A percentile compares a stretch with the other conserved stretches of the same genome.
Conservation (phyloP, 2,329 filamentous ascomycete species). For the Sporothrix mexicana region DNA sequence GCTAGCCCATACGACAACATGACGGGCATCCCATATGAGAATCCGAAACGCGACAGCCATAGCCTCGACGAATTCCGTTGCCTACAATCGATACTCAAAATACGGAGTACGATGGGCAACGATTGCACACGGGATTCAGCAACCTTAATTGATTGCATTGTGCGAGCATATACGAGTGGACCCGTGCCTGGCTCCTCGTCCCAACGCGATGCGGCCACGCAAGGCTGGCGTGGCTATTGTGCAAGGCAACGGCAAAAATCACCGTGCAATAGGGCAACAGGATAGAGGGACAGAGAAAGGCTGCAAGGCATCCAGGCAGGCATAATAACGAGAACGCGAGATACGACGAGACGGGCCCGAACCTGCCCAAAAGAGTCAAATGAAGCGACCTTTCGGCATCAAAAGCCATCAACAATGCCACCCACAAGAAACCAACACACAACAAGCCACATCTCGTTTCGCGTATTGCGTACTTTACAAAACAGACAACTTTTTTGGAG, state of each 20-base stretch:
- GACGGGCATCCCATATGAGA: not conserved
- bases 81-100: not conserved
- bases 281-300: not conserved
- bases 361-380: slow-evolving; percentile 4
- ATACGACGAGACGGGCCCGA: not conserved
- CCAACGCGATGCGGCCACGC: slow-evolving; percentile 10
- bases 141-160: not conserved
- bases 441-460: not conserved
- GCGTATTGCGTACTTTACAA: slow-evolving; percentile 22
- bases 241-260: slow-evolving; percentile 4
- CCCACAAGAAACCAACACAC: too few species aligned
- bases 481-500: not conserved
- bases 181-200: not conserved
- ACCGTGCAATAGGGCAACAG: not conserved
- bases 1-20: not conserved
- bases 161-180: slow-evolving; percentile 7
- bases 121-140: not conserved
- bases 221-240: slow-evolving; percentile 18
- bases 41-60: too few species aligned
- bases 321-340: not conserved
- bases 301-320: slow-evolving; percentile 25
- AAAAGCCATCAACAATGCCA: not conserved
- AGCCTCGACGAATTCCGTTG: not conserved
- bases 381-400: slow-evolving; percentile 1
- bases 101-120: not conserved